Conservation (phyloP, 2,329 filamentous ascomycete species). For the Colletotrichum liaoningense region DNA sequence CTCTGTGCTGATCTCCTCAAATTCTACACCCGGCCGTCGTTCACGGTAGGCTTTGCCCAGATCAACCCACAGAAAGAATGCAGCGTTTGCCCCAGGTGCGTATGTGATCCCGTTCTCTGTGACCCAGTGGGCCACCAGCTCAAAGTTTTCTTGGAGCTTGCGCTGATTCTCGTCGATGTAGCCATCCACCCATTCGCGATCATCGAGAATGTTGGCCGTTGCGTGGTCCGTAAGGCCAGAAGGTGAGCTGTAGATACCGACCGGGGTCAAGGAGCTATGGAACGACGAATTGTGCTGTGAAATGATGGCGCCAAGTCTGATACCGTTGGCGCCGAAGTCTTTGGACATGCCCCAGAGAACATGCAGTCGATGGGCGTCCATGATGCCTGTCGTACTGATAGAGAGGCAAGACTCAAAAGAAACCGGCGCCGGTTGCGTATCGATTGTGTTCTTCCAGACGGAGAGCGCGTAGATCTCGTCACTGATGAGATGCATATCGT, state of each 20-base stretch:
- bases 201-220: slow-evolving; percentile 33
- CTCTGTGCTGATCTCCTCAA: slow-evolving; percentile 63
- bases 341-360: slow-evolving; percentile 46
- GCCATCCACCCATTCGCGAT: slow-evolving; percentile 46
- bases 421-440: slow-evolving; percentile 44
- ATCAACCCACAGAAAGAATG: slow-evolving; percentile 67
- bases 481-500: slow-evolving; percentile 56
- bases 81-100: slow-evolving; percentile 59
- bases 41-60: slow-evolving; percentile 63
- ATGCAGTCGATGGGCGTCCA: slow-evolving; percentile 53
- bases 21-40: slow-evolving; percentile 84
- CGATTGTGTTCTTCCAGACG: slow-evolving; percentile 52
- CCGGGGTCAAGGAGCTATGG: slow-evolving; percentile 16
- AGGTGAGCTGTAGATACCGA: slow-evolving; percentile 26
- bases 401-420: slow-evolving; percentile 56
- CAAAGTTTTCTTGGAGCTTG: slow-evolving; percentile 52
- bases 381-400: slow-evolving; percentile 45
- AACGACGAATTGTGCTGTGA: slow-evolving; percentile 40
- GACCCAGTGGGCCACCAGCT: slow-evolving; percentile 49
- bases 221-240: slow-evolving; percentile 24
- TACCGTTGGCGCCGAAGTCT: slow-evolving; percentile 58
- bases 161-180: slow-evolving; percentile 58
- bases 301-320: slow-evolving; percentile 51
- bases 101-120: slow-evolving; percentile 55
- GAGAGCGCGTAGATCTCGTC: slow-evolving; percentile 62